Evolutionary conservation across 2,329 filamentous ascomycete species (phyloP), one percentile per base, ranked within the genome.

Genomic region (Alternaria novae-zelandiae): DNA sequence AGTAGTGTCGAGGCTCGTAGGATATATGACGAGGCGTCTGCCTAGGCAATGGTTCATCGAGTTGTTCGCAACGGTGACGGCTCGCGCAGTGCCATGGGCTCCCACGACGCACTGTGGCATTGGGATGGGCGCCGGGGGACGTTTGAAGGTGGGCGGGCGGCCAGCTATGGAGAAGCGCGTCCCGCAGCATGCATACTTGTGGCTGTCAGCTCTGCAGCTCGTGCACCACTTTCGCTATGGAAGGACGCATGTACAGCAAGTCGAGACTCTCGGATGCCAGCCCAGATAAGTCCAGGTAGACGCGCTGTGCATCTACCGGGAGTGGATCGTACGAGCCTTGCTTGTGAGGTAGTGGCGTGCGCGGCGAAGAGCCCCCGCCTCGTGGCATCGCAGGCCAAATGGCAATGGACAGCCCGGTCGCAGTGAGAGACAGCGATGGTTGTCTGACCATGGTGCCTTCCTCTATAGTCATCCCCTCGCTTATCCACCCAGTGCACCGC

Each of bases 11-110:
- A 21, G 50, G 8, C 13, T 36, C 20, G 50, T 21, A 47, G 45
- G 17, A 28, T 44, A 30, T 59, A 54, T 59, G 47, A 51, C 17
- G 54, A 28, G 43, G 46, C 54, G 41, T 54, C 26, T 21, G 54
- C 20, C 36, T 36, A 51, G 47, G 21, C 15, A 36, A 49, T 32
- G 43, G 43, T 47, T 53, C 36, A 23, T 47, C 6, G 36, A 26
- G n/a, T 13, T 30, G 21, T 41, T 12, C 26, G 41, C 49, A 21
- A 59, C 49, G 20, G 41, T 25, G 57, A 59, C 49, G 45, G 41
- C 20, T 50, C n/a, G 45, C 23, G 44, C 26, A 32, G n/a, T 9
- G 21, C 7, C 15, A 36, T 44, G 54, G 15, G 6, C 26, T 32
- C 32, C 32, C 21, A 57, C 46, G 54, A 47, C 54, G 54, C 54